These are phyloP conservation scores for Colletotrichum cuscutae DNA, from an alignment of 2,329 filamentous ascomycete genomes.

Conservation along the genomic window DNA sequence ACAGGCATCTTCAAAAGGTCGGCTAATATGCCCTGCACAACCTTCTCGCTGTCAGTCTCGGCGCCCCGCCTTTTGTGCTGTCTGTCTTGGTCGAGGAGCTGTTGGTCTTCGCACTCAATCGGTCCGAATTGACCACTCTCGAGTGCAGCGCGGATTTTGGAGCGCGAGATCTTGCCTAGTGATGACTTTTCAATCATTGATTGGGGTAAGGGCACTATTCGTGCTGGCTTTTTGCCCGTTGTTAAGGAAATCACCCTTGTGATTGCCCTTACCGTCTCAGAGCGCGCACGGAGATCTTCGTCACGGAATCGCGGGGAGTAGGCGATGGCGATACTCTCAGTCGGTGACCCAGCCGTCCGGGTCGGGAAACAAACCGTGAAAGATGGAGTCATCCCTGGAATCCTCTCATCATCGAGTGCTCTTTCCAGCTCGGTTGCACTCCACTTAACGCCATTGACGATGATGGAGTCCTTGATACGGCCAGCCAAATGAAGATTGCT, in stretches of 20 bases:
- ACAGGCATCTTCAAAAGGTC: slow-evolving; percentile 31
- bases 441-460: slow-evolving; percentile 59
- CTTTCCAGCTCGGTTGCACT: slow-evolving; percentile 49
- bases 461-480: slow-evolving; percentile 54
- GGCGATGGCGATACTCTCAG: slow-evolving; percentile 52
- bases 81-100: slow-evolving; percentile 34
- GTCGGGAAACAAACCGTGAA: slow-evolving; percentile 53
- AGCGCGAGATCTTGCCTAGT: slow-evolving; percentile 48
- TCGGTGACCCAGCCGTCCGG: slow-evolving; percentile 35
- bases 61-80: slow-evolving; percentile 35
- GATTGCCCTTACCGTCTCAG: slow-evolving; percentile 36
- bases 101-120: slow-evolving; percentile 27
- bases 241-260: slow-evolving; percentile 18
- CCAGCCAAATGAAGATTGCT: slow-evolving; percentile 50
- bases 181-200: slow-evolving; percentile 14
- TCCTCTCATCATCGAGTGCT: slow-evolving; percentile 47
- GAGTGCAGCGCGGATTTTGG: slow-evolving; percentile 49
- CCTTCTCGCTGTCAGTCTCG: slow-evolving; percentile 35
- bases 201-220: slow-evolving; percentile 20
- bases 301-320: slow-evolving; percentile 46
- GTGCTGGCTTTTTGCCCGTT: slow-evolving; percentile 12
- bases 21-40: slow-evolving; percentile 36
- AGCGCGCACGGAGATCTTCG: slow-evolving; percentile 38
- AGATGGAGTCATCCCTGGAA: slow-evolving; percentile 38
- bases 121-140: slow-evolving; percentile 42